Base-by-base conservation (phyloP, 768 basidiomycete species). In the Psilocybe subaeruginosa region DNA sequence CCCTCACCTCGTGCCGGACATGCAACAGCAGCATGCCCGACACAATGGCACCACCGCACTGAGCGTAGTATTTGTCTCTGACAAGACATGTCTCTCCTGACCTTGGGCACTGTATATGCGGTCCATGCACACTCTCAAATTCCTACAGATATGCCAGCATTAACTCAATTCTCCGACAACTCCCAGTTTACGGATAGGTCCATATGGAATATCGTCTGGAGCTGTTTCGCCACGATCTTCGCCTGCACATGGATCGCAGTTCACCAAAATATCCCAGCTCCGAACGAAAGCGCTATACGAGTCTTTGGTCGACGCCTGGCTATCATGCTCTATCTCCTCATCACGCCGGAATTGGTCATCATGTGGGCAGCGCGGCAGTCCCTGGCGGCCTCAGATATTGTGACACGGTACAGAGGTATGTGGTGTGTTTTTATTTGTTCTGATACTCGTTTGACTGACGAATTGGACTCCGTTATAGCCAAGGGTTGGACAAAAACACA, bases 231-330 rank as follows among this genome's bases (percentile, higher is more conserved):
- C 1, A 68, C 67, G 2, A 58, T 67, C 8, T 67, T 72, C 45
- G 60, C 65, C 4, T 72, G 68, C 50, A 65, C 69, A 2, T 70
- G 70, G 70, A 53, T 69, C 11, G 57, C 69, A 0, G 33, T 68
- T 8, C 70, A 69, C 47, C 65, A 60, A 1, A 69, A 69, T 27
- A 54, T 69, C n/a, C 68, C 68, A 11, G 66, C 58, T 3, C 53
- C 58, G 14, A 43, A 61, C 12, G 63, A 62, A 46, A 43, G 56
- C 3, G 41, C 27, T 8, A 9, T 37, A 16, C 31, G 41, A 2
- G 55, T 61, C 5, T 16, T 60, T 8, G 50, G 35, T 8, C 19
- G 65, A 41, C 51, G 63, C 5, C 8, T 60, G 8, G 50, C 56
- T 2, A 54, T 63, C 6, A 66, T 61, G 67, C 33, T 59, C 0